Conservation (phyloP, 192 early-diverging fungal species). For the Coemansia sp. region DNA sequence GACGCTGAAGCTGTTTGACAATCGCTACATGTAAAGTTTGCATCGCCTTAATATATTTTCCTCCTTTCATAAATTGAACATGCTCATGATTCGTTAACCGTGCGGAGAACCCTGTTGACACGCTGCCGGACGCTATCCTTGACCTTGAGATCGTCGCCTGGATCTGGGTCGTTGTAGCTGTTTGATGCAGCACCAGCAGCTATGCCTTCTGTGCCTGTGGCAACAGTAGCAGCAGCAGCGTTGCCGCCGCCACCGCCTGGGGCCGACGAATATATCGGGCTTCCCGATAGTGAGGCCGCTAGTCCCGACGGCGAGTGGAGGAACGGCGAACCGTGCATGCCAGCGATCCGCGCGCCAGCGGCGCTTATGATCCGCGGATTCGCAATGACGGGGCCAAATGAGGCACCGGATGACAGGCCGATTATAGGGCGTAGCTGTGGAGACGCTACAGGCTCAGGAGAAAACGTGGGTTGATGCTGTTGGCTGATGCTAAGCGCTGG, state of each 20-base stretch:
- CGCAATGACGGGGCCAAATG: constrained; percentile 22
- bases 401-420: constrained; percentile 26
- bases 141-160: constrained; percentile 34
- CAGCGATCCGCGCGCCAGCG: constrained; percentile 10
- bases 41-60: not conserved
- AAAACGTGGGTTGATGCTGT: constrained; percentile 23
- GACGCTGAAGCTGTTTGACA: constrained; percentile 29
- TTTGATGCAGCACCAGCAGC: constrained; percentile 1
- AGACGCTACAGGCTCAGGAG: constrained; percentile 23
- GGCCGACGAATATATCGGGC: not conserved
- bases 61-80: not conserved
- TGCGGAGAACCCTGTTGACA: constrained; percentile 41
- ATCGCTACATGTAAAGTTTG: constrained; percentile 21
- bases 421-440: constrained; percentile 42
- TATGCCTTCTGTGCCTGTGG: not conserved
- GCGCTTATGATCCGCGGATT: constrained; percentile 20
- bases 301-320: constrained; percentile 8
- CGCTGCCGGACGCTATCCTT: constrained; percentile 54
- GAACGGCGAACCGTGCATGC: constrained; percentile 7
- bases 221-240: not conserved
- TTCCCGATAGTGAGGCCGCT: constrained; percentile 2
- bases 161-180: not conserved
- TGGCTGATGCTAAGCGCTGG: not conserved
- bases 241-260: no score
- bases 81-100: constrained; percentile 46